These are phyloP conservation scores for Citrus maxima DNA, from an alignment of 345 rosid genomes.

Conservation along the genomic window DNA sequence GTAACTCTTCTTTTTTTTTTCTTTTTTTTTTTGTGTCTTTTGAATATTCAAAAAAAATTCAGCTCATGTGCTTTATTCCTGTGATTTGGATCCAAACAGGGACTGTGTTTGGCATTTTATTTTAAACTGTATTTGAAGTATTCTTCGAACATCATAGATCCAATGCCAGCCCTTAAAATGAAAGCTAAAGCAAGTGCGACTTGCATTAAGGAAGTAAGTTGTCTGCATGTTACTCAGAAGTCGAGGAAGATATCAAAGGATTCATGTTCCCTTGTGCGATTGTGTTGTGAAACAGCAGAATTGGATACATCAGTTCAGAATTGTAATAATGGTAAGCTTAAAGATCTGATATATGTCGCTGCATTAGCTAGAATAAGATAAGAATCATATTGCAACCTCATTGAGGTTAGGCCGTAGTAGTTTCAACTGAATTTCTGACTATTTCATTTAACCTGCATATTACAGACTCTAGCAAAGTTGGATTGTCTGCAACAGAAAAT, in stretches of 20 bases:
- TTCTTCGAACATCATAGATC: slow-evolving; percentile 25
- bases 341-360: not conserved
- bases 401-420: not conserved
- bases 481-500: not conserved
- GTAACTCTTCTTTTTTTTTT: not conserved
- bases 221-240: slow-evolving; percentile 46
- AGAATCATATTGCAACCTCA: not conserved
- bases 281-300: slow-evolving; percentile 31
- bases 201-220: slow-evolving; percentile 37
- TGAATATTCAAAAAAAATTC: not conserved
- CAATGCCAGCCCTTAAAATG: slow-evolving; percentile 67
- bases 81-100: not conserved
- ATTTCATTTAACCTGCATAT: not conserved
- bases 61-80: not conserved
- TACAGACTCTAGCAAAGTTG: not conserved
- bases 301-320: slow-evolving; percentile 21
- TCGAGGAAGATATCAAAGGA: slow-evolving; percentile 50
- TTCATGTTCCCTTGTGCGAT: slow-evolving; percentile 30
- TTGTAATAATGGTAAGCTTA: slow-evolving; percentile 36
- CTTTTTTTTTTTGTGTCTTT: not conserved
- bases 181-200: slow-evolving; percentile 43
- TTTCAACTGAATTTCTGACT: not conserved
- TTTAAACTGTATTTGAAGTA: slow-evolving; percentile 1
- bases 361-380: not conserved
- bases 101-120: not conserved